These are phyloP conservation scores for Dioscorea alata DNA, from an alignment of 106 monocot genomes.

Conservation along the genomic window DNA sequence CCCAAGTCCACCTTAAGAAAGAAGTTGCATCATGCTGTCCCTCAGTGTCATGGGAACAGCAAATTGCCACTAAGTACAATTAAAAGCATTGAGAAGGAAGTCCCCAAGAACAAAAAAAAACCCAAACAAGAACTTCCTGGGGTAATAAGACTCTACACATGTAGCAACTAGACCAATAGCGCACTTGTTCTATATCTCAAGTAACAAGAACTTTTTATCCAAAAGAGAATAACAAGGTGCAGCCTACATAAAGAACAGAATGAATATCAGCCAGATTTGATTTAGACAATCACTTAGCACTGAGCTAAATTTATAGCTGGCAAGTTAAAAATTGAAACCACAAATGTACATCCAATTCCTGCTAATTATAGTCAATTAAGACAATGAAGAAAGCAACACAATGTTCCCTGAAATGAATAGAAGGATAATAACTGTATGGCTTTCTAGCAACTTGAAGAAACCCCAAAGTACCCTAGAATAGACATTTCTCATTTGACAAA, in stretches of 20 bases:
- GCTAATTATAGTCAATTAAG: neutral
- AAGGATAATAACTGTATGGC: no score
- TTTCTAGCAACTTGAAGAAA: no score
- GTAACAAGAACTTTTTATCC: constrained; percentile 14
- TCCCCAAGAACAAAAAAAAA: constrained; percentile 35
- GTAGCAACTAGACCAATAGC: constrained; percentile 38
- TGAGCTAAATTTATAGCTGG: no score
- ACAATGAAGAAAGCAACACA: neutral
- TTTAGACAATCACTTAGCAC: neutral
- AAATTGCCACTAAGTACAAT: constrained; percentile 43
- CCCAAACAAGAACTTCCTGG: constrained; percentile 43
- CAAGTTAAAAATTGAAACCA: no score
- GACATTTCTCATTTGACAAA: no score
- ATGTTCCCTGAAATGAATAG: no score
- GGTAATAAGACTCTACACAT: constrained; percentile 18
- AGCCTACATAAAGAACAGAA: constrained; percentile 16
- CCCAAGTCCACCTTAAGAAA: constrained; percentile 27
- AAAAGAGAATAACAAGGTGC: constrained; percentile 3
- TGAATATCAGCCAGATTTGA: neutral
- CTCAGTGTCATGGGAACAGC: constrained; percentile 32
- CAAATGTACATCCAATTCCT: neutral
- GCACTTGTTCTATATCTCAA: constrained; percentile 47
- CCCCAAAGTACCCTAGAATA: no score
- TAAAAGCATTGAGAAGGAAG: constrained; percentile 60
- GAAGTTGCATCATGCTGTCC: constrained; percentile 36